These are phyloP conservation scores for Pleurozium schreberi DNA, from an alignment of 225 moss, liverwort and hornwort species.

Conservation along the genomic window DNA sequence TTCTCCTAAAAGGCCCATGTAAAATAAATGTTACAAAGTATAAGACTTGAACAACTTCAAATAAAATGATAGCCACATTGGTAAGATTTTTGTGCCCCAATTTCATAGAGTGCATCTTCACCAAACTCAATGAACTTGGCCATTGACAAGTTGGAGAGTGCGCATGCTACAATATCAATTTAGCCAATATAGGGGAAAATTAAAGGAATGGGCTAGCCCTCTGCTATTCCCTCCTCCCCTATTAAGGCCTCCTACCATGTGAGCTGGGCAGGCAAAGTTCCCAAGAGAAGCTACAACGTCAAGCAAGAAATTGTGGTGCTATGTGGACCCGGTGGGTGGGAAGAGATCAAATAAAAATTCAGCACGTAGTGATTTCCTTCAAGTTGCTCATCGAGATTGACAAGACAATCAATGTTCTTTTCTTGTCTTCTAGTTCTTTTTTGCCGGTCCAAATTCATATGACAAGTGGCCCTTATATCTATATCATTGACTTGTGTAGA, in stretches of 20 bases:
- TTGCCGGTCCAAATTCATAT: too few relatives aligned
- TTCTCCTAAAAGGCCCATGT: fast-evolving
- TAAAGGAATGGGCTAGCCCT: not conserved
- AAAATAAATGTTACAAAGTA: too few relatives aligned
- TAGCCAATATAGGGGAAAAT: fast-evolving
- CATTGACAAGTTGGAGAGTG: fast-evolving
- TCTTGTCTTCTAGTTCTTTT: too few relatives aligned
- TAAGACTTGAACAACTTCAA: not conserved
- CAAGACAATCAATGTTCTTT: too few relatives aligned
- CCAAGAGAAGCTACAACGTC: too few relatives aligned
- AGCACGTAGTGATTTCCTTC: too few relatives aligned
- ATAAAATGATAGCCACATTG: not conserved
- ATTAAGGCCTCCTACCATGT: too few relatives aligned
- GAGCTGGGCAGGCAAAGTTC: too few relatives aligned
- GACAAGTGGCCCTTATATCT: not conserved
- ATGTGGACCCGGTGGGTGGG: too few relatives aligned
- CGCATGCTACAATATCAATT: not conserved
- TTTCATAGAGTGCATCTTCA: not conserved
- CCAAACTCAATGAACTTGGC: not conserved
- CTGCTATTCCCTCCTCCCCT: not conserved
- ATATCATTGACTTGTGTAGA: not conserved
- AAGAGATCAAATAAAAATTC: too few relatives aligned
- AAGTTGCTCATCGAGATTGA: too few relatives aligned
- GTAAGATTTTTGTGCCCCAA: not conserved
- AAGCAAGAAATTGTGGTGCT: too few relatives aligned